These are phyloP conservation scores for Phaffia australis DNA, from an alignment of 768 basidiomycete species.

Conservation along the genomic window DNA sequence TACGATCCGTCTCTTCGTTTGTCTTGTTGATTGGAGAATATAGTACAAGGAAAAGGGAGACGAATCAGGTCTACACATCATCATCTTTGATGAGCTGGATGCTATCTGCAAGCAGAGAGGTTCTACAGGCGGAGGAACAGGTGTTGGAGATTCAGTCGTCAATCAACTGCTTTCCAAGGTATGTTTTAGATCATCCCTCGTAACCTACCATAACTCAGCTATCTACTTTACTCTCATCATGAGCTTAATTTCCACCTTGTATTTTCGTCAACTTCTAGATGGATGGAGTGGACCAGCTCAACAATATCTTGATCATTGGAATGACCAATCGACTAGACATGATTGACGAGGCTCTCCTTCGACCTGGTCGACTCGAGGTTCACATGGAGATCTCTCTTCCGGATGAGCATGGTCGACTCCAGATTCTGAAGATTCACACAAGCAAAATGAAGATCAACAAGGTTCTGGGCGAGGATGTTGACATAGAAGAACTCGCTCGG, in stretches of 20 bases:
- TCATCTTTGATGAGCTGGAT: slow-evolving; percentile 98
- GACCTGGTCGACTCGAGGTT: slow-evolving; percentile 95
- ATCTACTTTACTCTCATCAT: neutral
- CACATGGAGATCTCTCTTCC: slow-evolving; percentile 99
- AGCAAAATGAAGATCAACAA: slow-evolving; percentile 82
- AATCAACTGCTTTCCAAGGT: slow-evolving; percentile 97
- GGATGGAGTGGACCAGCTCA: slow-evolving; percentile 97
- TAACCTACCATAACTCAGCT: slow-evolving; percentile 4
- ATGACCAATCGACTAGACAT: slow-evolving; percentile 98
- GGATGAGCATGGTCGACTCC: slow-evolving; percentile 78
- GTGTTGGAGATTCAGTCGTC: slow-evolving; percentile 97
- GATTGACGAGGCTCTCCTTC: slow-evolving; percentile 96
- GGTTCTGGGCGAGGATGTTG: slow-evolving; percentile 77
- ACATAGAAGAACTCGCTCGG: slow-evolving; percentile 66
- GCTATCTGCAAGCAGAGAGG: slow-evolving; percentile 99
- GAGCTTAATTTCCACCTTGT: neutral
- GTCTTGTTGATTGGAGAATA: neutral
- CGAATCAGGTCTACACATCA: slow-evolving; percentile 93
- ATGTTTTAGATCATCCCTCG: slow-evolving; percentile 22
- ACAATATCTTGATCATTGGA: slow-evolving; percentile 98
- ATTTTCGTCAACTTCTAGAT: slow-evolving; percentile 48
- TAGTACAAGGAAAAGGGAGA: slow-evolving; percentile 96
- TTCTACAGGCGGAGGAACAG: slow-evolving; percentile 76
- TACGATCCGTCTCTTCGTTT: slow-evolving; percentile 18
- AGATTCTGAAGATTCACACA: slow-evolving; percentile 94